A percentile compares a stretch with the other conserved stretches of the same genome.
These are phyloP conservation scores for Vigna trinervia DNA, from an alignment of 306 rosid species.

Conservation along the genomic window DNA sequence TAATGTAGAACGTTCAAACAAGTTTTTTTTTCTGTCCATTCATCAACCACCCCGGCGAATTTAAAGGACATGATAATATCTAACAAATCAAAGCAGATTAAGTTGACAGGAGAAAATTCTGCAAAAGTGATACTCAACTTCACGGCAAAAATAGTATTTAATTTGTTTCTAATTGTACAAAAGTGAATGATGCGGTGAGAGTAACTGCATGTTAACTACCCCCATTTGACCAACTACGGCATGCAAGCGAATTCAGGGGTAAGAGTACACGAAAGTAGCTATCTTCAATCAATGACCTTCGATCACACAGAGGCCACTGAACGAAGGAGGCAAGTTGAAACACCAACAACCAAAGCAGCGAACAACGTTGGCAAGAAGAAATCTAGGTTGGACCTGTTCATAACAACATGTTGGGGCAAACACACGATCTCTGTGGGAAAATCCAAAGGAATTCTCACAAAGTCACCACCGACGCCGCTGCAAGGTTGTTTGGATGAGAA, in stretches of 20 bases:
- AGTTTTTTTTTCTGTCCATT: too few relatives aligned
- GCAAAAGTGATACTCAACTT: too few relatives aligned
- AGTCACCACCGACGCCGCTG: slow-evolving; percentile 35
- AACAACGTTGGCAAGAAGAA: slow-evolving; percentile 77
- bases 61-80: too few relatives aligned
- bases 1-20: too few relatives aligned
- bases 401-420: slow-evolving; percentile 62
- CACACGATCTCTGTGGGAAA: slow-evolving; percentile 64
- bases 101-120: too few relatives aligned
- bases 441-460: slow-evolving; percentile 64
- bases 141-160: not conserved
- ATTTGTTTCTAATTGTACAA: not conserved
- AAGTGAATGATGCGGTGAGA: not conserved
- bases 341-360: slow-evolving; percentile 66
- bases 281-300: too few relatives aligned
- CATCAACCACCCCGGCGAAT: too few relatives aligned
- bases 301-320: slow-evolving; percentile 42
- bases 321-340: slow-evolving; percentile 66
- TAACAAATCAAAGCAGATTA: too few relatives aligned
- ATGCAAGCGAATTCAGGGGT: too few relatives aligned
- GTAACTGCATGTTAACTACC: not conserved
- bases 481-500: slow-evolving; percentile 51
- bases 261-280: not conserved
- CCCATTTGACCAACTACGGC: not conserved
- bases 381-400: slow-evolving; percentile 56